Evolutionary conservation across 2,329 filamentous ascomycete genomes (phyloP).

Genomic region (Zasmidium citrigriseum): DNA sequence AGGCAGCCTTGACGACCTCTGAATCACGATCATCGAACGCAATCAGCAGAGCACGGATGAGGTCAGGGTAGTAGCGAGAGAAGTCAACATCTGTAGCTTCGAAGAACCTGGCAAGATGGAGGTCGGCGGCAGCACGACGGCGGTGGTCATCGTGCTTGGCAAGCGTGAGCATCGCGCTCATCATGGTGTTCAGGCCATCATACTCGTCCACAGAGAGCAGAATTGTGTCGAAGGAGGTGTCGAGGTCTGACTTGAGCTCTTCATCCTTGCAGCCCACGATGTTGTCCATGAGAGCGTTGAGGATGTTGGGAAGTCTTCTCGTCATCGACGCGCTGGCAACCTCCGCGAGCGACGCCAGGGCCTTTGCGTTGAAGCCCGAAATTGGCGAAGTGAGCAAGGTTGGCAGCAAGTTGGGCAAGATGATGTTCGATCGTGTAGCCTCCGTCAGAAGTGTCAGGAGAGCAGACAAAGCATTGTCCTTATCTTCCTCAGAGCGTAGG

Average conservation of each 20-base stretch:
- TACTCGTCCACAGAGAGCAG: slow-evolving; percentile 92
- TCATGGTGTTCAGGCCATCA: slow-evolving; percentile 91
- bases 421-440: slow-evolving; percentile 90
- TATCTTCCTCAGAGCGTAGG: slow-evolving; percentile 81
- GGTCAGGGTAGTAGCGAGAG: slow-evolving; percentile 92
- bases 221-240: slow-evolving; percentile 82
- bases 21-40: slow-evolving; percentile 86
- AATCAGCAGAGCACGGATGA: slow-evolving; percentile 85
- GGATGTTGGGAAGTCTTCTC: slow-evolving; percentile 80
- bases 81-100: slow-evolving; percentile 78
- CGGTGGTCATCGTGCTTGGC: slow-evolving; percentile 92
- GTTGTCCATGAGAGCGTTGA: slow-evolving; percentile 93
- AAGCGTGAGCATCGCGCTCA: slow-evolving; percentile 87
- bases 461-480: slow-evolving; percentile 88
- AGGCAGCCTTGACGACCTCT: slow-evolving; percentile 85
- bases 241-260: slow-evolving; percentile 71
- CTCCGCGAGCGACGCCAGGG: slow-evolving; percentile 86
- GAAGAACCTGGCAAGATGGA: slow-evolving; percentile 86
- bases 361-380: slow-evolving; percentile 90
- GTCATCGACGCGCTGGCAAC: slow-evolving; percentile 92
- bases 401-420: slow-evolving; percentile 92
- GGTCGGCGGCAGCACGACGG: slow-evolving; percentile 74
- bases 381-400: slow-evolving; percentile 90
- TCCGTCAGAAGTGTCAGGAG: slow-evolving; percentile 93
- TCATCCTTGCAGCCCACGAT: slow-evolving; percentile 78